Percentiles rank a stretch among this genome's conserved stretches.
These are phyloP conservation scores for Yamadazyma sp. DNA, from an alignment of 1,139 yeast genomes.

Conservation along the genomic window DNA sequence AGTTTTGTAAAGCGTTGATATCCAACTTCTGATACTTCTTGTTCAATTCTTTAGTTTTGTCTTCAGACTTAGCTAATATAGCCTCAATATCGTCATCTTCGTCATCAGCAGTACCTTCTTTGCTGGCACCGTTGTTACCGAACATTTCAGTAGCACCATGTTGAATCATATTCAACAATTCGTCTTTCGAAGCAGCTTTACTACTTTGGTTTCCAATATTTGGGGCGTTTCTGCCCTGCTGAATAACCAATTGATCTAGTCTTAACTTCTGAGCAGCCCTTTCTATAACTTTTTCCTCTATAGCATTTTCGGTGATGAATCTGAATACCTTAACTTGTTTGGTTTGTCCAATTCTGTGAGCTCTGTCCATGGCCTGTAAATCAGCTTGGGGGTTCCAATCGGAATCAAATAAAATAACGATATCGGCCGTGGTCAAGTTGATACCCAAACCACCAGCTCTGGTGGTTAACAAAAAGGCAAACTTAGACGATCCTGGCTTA, in stretches of 20 bases:
- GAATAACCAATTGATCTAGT: conserved; percentile 78
- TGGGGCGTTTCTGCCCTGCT: conserved; percentile 60
- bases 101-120: conserved; percentile 21
- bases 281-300: conserved; percentile 78
- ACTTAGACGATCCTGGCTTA: conserved; percentile 66
- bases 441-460: conserved; percentile 90
- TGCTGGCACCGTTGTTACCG: conserved; percentile 18
- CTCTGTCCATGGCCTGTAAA: conserved; percentile 86
- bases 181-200: conserved; percentile 61
- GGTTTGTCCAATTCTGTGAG: conserved; percentile 84
- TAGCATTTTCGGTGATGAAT: conserved; percentile 76
- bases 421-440: conserved; percentile 73
- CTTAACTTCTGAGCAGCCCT: conserved; percentile 78
- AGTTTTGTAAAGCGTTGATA: conserved; percentile 74
- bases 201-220: conserved; percentile 38
- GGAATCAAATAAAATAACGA: conserved; percentile 71
- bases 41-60: conserved; percentile 61
- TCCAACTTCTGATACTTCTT: conserved; percentile 66
- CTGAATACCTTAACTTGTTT: conserved; percentile 78
- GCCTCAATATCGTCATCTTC: conserved; percentile 63
- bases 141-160: conserved; percentile 74
- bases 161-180: conserved; percentile 76
- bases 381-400: conserved; percentile 92
- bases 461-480: conserved; percentile 70
- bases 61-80: conserved; percentile 60